Base-by-base conservation (phyloP, 805 yeast genomes). In the Candida endomychidarum region DNA sequence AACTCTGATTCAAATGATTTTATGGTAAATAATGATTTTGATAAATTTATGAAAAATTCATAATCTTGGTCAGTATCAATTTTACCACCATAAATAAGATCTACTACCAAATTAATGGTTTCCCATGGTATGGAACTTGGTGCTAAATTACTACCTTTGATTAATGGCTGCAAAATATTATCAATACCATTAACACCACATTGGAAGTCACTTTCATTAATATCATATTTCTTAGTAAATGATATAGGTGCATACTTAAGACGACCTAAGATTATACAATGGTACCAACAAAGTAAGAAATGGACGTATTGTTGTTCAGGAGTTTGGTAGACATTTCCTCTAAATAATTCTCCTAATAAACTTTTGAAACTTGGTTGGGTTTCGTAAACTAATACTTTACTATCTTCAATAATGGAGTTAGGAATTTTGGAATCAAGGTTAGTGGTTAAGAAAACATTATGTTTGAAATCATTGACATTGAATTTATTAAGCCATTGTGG, bases 171-270 rank as follows among this genome's bases (percentile, higher is more conserved):
- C n/a, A 81, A 52, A 50, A 75, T 54, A 33, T 65, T 60, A 28
- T 66, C 66, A 35, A 81, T 57, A 14, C 79, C 63, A 35, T 45
- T 52, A 3, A 70, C 47, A 2, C 79, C 81, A 16, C 78, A 67
- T 8, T 63, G 60, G 39, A 82, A 72, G 54, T 90, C 96, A n/a
- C 80, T 60, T 41, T 85, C 86, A 53, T 77, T 85, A 50, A 89
- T 76, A 44, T 85, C 95, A 53, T 86, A 83, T 8, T 48, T 53
- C 47, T 75, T 74, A 1, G 61, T 50, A 60, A 86, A 85, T 1
- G 91, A 86, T 2, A 75, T 54, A 0, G 91, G 88, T 1, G 69
- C 71, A 47, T 72, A 82, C 34, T 83, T 65, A 36, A 76, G 56
- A 38, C 86, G 59, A 44, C 80, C 88, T 24, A 70, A 70, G 3